These are phyloP conservation scores for Chytriomyces sp. DNA, from an alignment of 192 early-diverging fungal genomes.

Conservation along the genomic window DNA sequence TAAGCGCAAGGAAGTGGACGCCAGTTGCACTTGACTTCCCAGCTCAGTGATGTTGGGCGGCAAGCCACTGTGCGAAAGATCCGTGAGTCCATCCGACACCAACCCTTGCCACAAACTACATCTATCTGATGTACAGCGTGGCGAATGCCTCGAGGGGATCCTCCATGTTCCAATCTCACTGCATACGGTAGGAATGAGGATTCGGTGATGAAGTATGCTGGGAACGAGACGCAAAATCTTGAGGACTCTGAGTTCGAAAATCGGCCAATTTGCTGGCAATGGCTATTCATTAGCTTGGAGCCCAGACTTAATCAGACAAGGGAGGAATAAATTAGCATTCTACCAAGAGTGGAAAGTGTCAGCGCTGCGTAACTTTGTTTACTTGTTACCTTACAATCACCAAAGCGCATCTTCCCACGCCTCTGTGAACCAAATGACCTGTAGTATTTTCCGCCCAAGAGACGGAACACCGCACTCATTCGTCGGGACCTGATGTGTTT, in stretches of 20 bases:
- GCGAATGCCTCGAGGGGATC: constrained; percentile 50
- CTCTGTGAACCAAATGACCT: background rate
- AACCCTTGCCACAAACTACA: background rate
- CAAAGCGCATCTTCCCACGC: background rate
- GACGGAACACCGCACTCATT: background rate
- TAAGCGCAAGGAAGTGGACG: background rate
- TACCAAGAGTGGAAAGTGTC: too few species aligned
- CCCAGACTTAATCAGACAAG: too few species aligned
- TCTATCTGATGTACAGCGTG: constrained; percentile 41
- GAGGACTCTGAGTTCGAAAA: too few species aligned
- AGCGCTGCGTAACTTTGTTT: too few species aligned
- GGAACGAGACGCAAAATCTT: too few species aligned
- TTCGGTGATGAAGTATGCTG: too few species aligned
- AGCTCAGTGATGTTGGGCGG: constrained; percentile 49
- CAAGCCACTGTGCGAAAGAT: constrained; percentile 30
- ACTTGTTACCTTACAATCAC: too few species aligned
- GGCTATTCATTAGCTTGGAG: too few species aligned
- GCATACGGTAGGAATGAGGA: too few species aligned
- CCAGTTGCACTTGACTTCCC: background rate
- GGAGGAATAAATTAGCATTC: too few species aligned
- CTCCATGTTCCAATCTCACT: background rate
- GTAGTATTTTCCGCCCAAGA: background rate
- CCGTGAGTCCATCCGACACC: background rate
- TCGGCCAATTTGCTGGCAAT: too few species aligned
- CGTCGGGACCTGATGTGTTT: background rate